Evolutionary conservation across 1,139 yeast genomes (phyloP), one percentile per base, ranked within the genome.

Genomic region (Nakaseomyces delphensis): DNA sequence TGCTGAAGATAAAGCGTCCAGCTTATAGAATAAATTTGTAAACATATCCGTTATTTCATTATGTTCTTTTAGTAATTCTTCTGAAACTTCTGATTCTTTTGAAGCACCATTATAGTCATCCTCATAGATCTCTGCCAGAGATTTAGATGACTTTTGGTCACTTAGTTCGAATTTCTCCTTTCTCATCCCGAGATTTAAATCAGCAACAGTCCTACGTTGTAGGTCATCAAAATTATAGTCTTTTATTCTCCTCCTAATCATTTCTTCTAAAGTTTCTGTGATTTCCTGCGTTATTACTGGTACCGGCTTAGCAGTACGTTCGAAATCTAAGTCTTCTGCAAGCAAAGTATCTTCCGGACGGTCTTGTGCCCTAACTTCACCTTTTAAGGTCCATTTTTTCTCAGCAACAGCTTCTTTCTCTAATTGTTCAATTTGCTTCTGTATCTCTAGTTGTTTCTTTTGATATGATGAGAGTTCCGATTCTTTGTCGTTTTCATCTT

Each of bases 311-410:
- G 85, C 74, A 5, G 79, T 77, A 52, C 87, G 72, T 48, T 83
- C 93, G 55, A 82, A 80, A 49, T 82, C 85, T 39, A 83, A 58
- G 29, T 76, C 82, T 50, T 79, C 85, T 23, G 75, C 76, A 37
- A 83, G 59, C 30, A 91, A 68, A 1, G 97, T 82, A 64, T 91
- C 96, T 40, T 71, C 69, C 3, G 95, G 95, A 57, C 98, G 75
- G 52, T 82, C 85, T 49, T 73, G 76, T 1, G 89, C 84, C 42
- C 76, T 74, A 2, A 86, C 87, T 65, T 91, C 98, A 63, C 98
- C 98, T 59, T 80, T 83, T 73, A 89, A 73, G 7, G 95, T 79
- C 98, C 98, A 91, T 56, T 80, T 80, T 68, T 91, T 91, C 48
- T 83, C 91, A 1, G 87, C 91, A 21, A 91, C 79, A 23, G 93